These are phyloP conservation scores for Paxillus ammoniavirescens DNA, from an alignment of 768 basidiomycete species.

Conservation along the genomic window DNA sequence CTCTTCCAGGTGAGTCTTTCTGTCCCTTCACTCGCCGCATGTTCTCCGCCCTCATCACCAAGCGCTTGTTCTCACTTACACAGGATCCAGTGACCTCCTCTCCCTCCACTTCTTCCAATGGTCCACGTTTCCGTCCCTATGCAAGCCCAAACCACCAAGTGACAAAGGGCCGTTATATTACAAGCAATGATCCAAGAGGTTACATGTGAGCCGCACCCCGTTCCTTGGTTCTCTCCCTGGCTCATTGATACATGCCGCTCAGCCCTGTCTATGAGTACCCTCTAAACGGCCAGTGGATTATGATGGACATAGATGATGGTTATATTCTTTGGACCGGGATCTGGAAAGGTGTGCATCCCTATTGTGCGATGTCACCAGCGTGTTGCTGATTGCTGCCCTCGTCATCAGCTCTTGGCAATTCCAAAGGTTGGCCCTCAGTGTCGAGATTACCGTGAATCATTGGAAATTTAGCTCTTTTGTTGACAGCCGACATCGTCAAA, in stretches of 20 bases:
- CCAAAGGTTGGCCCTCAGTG: conserved; percentile 60
- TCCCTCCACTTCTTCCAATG: conserved; percentile 20
- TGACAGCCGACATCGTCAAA: conserved; percentile 83
- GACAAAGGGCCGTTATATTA: conserved; percentile 84
- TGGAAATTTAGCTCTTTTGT: conserved; percentile 17
- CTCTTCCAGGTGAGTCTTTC: conserved; percentile 43
- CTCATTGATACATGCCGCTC: conserved; percentile 6
- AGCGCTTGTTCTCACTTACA: not conserved
- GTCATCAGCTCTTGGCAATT: conserved; percentile 71
- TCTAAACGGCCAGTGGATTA: conserved; percentile 88
- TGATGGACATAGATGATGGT: conserved; percentile 94
- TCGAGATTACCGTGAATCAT: conserved; percentile 5
- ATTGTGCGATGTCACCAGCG: not conserved
- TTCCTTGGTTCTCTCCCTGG: not conserved
- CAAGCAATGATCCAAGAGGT: conserved; percentile 83
- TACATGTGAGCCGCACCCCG: conserved; percentile 63
- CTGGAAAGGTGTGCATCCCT: conserved; percentile 71
- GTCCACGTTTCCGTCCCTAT: conserved; percentile 60
- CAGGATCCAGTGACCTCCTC: conserved; percentile 35
- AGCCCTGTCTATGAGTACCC: conserved; percentile 90
- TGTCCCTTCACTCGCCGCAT: not conserved
- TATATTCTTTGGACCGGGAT: conserved; percentile 93
- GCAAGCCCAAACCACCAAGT: conserved; percentile 78
- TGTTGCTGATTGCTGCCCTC: conserved; percentile 12
- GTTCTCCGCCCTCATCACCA: conserved; percentile 3